Conservation (phyloP, 225 moss, liverwort and hornwort species). For the Neckera pumila region DNA sequence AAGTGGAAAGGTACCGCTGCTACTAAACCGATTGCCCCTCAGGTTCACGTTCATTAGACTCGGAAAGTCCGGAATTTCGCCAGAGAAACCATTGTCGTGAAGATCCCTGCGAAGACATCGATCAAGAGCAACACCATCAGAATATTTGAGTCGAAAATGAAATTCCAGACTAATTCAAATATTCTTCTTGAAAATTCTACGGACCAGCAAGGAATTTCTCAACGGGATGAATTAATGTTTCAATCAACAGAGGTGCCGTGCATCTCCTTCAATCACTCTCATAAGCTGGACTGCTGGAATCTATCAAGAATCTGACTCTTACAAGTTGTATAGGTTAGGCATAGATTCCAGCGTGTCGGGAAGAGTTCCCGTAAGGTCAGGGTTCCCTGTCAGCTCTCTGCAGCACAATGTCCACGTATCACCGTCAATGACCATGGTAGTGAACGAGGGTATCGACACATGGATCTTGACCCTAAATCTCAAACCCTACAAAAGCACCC, state of each 20-base stretch:
- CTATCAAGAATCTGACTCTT: neutral
- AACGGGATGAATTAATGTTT: neutral
- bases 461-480: neutral
- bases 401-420: neutral
- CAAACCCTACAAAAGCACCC: too few relatives aligned
- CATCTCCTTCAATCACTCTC: neutral
- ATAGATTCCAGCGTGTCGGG: neutral
- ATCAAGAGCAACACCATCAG: neutral
- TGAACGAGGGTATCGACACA: neutral
- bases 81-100: neutral
- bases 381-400: constrained; percentile 4
- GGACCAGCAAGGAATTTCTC: neutral
- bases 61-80: neutral
- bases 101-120: neutral
- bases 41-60: neutral
- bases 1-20: neutral
- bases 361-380: neutral
- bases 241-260: neutral
- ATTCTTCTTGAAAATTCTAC: neutral
- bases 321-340: neutral
- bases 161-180: neutral
- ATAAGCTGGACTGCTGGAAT: neutral
- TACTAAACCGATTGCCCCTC: neutral
- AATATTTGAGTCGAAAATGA: neutral
- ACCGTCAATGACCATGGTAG: neutral